Percentiles rank a stretch among this genome's conserved stretches.
Conservation (phyloP, 345 rosid species). For the Citropsis articulata region DNA sequence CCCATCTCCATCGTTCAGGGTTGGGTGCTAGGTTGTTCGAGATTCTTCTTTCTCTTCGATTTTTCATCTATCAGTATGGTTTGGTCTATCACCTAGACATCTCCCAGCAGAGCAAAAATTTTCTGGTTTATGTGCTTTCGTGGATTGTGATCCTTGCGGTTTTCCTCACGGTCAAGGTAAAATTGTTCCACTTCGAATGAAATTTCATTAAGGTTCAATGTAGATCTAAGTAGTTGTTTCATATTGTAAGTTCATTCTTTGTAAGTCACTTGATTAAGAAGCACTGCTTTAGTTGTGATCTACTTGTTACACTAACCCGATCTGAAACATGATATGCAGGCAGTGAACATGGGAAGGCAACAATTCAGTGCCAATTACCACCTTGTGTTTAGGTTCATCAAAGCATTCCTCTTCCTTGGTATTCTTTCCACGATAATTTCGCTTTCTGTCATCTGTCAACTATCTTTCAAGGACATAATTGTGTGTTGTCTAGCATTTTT, state of each 20-base stretch:
- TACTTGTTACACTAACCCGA: neutral
- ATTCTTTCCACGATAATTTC: conserved; percentile 54
- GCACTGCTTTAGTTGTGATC: neutral
- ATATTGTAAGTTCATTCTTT: neutral
- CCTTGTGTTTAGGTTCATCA: conserved; percentile 68
- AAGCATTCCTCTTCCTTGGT: conserved; percentile 82
- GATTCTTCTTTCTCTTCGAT: conserved; percentile 74
- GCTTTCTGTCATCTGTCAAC: conserved; percentile 65
- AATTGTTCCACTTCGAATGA: neutral
- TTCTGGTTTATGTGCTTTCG: conserved; percentile 84
- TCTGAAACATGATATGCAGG: conserved; percentile 45
- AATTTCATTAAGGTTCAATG: neutral
- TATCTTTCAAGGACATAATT: conserved; percentile 67
- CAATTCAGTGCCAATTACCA: conserved; percentile 75
- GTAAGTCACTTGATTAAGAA: neutral
- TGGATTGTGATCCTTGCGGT: conserved; percentile 87
- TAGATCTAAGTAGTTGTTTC: neutral
- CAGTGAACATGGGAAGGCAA: conserved; percentile 79
- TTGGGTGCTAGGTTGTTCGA: conserved; percentile 70
- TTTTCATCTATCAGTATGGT: conserved; percentile 94
- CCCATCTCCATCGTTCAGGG: conserved; percentile 73
- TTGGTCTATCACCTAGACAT: conserved; percentile 98
- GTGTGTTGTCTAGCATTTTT: conserved; percentile 86
- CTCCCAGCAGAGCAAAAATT: conserved; percentile 72
- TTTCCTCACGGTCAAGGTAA: conserved; percentile 81